A percentile compares a stretch with the other conserved stretches of the same genome.
These are phyloP conservation scores for Zygotorulaspora florentina DNA, from an alignment of 805 yeast genomes.

Conservation along the genomic window DNA sequence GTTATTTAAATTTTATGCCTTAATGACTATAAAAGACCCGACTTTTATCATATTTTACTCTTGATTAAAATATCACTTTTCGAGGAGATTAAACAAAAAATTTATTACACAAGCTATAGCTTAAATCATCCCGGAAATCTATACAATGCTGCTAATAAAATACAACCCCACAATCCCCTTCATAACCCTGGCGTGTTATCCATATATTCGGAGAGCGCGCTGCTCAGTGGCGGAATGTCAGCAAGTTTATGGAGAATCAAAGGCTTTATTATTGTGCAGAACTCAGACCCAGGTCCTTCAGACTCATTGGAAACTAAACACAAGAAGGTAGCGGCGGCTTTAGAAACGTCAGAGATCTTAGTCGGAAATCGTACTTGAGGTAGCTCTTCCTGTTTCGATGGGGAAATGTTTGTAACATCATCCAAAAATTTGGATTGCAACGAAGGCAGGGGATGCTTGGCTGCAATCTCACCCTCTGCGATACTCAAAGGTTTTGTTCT, in stretches of 20 bases:
- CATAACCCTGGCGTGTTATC: slow-evolving; percentile 28
- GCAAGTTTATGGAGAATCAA: slow-evolving; percentile 29
- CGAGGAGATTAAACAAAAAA: no score
- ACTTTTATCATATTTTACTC: no score
- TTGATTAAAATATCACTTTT: no score
- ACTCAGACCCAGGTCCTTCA: slow-evolving; percentile 24
- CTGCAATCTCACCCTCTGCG: slow-evolving; percentile 43
- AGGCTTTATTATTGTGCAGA: slow-evolving; percentile 31
- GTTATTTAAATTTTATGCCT: no score
- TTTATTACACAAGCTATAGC: no score
- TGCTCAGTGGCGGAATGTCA: slow-evolving; percentile 32
- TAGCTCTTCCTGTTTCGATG: slow-evolving; percentile 25
- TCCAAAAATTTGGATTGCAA: slow-evolving; percentile 21
- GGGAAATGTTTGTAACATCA: slow-evolving; percentile 17
- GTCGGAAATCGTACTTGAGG: slow-evolving; percentile 30
- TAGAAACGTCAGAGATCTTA: slow-evolving; percentile 32
- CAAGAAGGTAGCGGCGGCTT: slow-evolving; percentile 31
- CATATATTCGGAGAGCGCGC: slow-evolving; percentile 32
- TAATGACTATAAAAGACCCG: no score
- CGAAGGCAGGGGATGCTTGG: slow-evolving; percentile 22
- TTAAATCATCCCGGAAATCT: no score
- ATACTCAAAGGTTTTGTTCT: slow-evolving; percentile 54
- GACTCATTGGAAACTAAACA: slow-evolving; percentile 33
- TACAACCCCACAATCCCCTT: background rate
- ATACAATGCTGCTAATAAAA: no score